These are phyloP conservation scores for Colletotrichum agaves DNA, from an alignment of 2,329 filamentous ascomycete species.

Conservation along the genomic window DNA sequence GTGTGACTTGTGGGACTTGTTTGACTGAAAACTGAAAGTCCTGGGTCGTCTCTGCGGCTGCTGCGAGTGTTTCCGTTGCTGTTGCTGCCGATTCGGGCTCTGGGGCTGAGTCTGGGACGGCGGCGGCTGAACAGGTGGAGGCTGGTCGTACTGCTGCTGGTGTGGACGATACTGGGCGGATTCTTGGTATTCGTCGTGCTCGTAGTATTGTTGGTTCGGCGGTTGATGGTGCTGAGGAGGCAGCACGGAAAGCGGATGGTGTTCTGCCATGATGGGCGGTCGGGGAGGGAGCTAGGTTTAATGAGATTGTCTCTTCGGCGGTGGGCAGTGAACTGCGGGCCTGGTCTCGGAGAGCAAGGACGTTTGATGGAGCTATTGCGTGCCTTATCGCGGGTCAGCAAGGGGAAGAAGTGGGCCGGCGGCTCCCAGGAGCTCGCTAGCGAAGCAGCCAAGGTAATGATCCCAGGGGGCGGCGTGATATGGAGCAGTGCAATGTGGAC, in stretches of 20 bases:
- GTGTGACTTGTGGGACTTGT: slow-evolving; percentile 67
- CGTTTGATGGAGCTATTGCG: slow-evolving; percentile 36
- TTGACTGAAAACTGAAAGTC: slow-evolving; percentile 69
- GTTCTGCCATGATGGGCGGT: slow-evolving; percentile 49
- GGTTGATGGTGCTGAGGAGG: slow-evolving; percentile 41
- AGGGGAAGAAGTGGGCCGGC: slow-evolving; percentile 36
- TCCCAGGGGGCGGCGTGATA: slow-evolving; percentile 32
- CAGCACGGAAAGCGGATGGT: slow-evolving; percentile 38
- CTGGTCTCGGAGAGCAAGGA: slow-evolving; percentile 35
- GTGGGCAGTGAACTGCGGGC: slow-evolving; percentile 28
- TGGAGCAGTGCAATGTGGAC: slow-evolving; percentile 28
- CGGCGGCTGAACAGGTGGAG: slow-evolving; percentile 41
- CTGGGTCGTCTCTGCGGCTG: slow-evolving; percentile 50
- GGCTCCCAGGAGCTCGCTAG: slow-evolving; percentile 33
- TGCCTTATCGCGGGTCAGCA: slow-evolving; percentile 38
- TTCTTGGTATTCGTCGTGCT: slow-evolving; percentile 39
- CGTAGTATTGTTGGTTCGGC: slow-evolving; percentile 40
- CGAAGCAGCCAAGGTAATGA: slow-evolving; percentile 34
- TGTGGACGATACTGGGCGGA: slow-evolving; percentile 37
- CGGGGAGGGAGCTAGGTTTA: slow-evolving; percentile 46
- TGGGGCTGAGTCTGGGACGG: slow-evolving; percentile 24
- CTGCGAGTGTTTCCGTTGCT: neutral
- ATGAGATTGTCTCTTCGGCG: slow-evolving; percentile 43
- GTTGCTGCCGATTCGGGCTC: slow-evolving; percentile 12
- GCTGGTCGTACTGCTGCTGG: slow-evolving; percentile 40